Evolutionary conservation across 2,329 filamentous ascomycete species (phyloP).

Genomic region (Phialophora expanda): DNA sequence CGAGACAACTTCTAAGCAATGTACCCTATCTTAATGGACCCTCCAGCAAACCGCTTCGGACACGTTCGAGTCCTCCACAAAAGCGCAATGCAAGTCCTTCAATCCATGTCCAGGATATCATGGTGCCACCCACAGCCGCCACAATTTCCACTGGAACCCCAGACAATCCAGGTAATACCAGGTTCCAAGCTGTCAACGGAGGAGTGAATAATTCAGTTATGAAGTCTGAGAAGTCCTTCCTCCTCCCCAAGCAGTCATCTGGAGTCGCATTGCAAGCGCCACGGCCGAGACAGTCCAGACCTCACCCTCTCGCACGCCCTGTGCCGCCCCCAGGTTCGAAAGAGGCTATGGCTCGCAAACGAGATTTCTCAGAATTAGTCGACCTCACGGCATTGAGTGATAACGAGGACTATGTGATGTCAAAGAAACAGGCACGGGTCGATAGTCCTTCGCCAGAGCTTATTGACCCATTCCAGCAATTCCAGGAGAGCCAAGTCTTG

Average conservation of each 20-base stretch:
- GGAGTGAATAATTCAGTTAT: background rate
- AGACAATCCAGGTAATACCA: background rate
- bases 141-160: background rate
- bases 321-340: constrained; percentile 50
- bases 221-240: background rate
- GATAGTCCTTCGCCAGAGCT: constrained; percentile 31
- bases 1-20: constrained; percentile 52
- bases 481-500: constrained; percentile 10
- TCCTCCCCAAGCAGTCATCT: background rate
- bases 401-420: constrained; percentile 50
- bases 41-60: background rate
- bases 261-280: background rate
- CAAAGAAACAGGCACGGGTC: constrained; percentile 38
- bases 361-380: constrained; percentile 59
- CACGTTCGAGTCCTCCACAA: background rate
- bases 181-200: background rate
- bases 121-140: background rate
- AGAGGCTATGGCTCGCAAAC: constrained; percentile 61
- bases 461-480: constrained; percentile 20
- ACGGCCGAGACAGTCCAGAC: background rate
- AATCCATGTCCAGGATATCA: background rate
- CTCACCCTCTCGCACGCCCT: constrained; percentile 16
- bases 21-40: constrained; percentile 41
- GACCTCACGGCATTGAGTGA: constrained; percentile 58
- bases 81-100: background rate